Evolutionary conservation across 495 filamentous ascomycete genomes (phyloP), one percentile per base, ranked within the genome.

Genomic region (Lepidopterella palustris): DNA sequence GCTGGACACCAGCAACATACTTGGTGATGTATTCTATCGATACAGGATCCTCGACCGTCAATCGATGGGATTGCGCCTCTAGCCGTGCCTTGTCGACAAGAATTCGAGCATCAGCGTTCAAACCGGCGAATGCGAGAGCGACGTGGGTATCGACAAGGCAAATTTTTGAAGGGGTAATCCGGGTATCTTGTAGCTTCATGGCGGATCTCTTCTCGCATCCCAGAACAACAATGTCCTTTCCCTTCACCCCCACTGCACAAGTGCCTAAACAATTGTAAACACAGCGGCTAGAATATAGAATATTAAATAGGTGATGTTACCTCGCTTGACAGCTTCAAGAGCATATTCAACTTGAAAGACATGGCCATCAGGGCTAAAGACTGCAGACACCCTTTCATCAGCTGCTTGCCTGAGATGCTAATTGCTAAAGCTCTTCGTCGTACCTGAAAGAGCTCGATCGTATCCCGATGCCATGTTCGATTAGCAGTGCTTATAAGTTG

Each of bases 301-400:
- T 55, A 63, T 27, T 24, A 21, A 21, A 25, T 11, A 15, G 28
- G 45, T 15, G 35, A 20, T 68, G 67, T 56, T 80, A 95, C 92
- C 93, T 89, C 93, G 78, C 78, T 98, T 98, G 58, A 98, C 93
- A 56, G 93, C 93, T 80, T 98, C 93, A 61, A 95, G 87, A 58
- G 93, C 93, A 81, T 98, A 98, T 80, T 98, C 93, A 68, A 98
- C 93, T 75, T 98, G 93, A 80, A 98, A 97, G 66, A 98, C 92
- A 78, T 98, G 93, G 74, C 93, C 93, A 77, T 98, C 93, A 65
- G 93, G 93, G 79, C 92, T 97, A 65, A 68, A 70, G 51, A 61
- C 58, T 52, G 49, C 76, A 67, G 72, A 65, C 10, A 24, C 10
- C 9, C 9, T 55, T 25, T 39, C 24, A 45, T 67, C 59, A 67